Base-by-base conservation (phyloP, 441 rosid genomes). In the Eutrema salsugineum region DNA sequence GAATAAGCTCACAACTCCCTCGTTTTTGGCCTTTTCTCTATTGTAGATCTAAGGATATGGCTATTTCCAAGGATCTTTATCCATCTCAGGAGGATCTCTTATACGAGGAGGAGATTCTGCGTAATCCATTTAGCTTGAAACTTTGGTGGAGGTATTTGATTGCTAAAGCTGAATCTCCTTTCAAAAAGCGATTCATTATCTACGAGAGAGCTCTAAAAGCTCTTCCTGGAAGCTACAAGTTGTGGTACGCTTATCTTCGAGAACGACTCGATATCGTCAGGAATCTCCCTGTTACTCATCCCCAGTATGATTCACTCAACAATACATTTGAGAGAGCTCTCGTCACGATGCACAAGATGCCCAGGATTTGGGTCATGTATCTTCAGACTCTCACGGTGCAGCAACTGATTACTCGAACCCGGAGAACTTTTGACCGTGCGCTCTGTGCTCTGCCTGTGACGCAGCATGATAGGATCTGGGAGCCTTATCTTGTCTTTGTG, bases 271-370 rank as follows among this genome's bases (percentile, higher is more conserved):
- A 85, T 17, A 70, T 91, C 6, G 98, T 95, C 6, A 68, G 96
- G 40, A 89, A 86, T 57, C 66, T 93, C 2, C 96, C 93, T 5
- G 78, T 91, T 6, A 82, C 88, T 35, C 93, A 86, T 73, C 80
- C 91, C 1, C 89, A 84, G 27, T 91, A 80, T 48, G 94, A 90
- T 39, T 79, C 91, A 19, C 89, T 94, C 1, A 86, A 94, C 73
- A 91, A 95, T 56, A 89, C 97, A 1, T 95, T 95, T 43, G 98
- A 94, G 74, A 80, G 99, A 63, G 93, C 93, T 11, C 74, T 90
- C 3, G 97, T 94, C 6, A 94, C 96, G 2, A 90, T 92, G 97
- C 98, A 92, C 67, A 90, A 92, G 77, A 94, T 94, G 99, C 97
- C 98, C 22, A 78, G 93, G 80, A 83, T 94, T 51, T 94, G 99